Percentiles rank a stretch among this genome's conserved stretches.
Evolutionary conservation across 1,284 basidiomycete genomes (phyloP).

Genomic region (Phlebopus sp.): DNA sequence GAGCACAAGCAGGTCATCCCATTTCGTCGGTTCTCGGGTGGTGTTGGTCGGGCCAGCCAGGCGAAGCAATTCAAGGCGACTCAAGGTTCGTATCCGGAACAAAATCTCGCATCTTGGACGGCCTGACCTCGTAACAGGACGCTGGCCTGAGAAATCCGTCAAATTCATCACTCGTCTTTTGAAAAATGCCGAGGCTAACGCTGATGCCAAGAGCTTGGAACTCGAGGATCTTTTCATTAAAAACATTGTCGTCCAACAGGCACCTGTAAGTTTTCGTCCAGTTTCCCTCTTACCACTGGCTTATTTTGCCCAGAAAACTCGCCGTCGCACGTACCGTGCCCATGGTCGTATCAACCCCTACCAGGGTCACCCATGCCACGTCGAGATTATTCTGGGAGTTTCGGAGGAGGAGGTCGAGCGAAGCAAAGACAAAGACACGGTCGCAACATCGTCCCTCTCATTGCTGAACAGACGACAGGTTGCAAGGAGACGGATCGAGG

Average conservation of each 20-base stretch:
- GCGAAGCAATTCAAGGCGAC: slow-evolving; percentile 98
- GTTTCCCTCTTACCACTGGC: neutral
- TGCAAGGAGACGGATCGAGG: slow-evolving; percentile 80
- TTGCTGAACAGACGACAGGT: slow-evolving; percentile 81
- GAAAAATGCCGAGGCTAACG: slow-evolving; percentile 99
- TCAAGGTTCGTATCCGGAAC: slow-evolving; percentile 67
- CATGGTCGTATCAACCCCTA: slow-evolving; percentile 93
- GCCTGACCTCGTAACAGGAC: slow-evolving; percentile 58
- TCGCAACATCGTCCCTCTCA: slow-evolving; percentile 45
- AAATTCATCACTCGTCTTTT: slow-evolving; percentile 92
- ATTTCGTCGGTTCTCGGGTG: slow-evolving; percentile 95
- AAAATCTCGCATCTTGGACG: neutral
- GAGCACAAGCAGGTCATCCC: slow-evolving; percentile 98
- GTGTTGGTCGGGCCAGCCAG: slow-evolving; percentile 96
- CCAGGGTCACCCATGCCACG: slow-evolving; percentile 92
- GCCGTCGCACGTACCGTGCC: slow-evolving; percentile 98
- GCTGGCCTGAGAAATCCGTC: slow-evolving; percentile 99
- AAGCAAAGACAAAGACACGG: slow-evolving; percentile 76
- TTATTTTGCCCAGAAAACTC: slow-evolving; percentile 77
- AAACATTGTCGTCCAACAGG: slow-evolving; percentile 98
- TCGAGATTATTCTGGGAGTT: slow-evolving; percentile 89
- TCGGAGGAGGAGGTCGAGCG: slow-evolving; percentile 84
- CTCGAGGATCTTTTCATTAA: slow-evolving; percentile 92
- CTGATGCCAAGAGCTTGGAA: slow-evolving; percentile 95
- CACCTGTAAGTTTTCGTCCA: slow-evolving; percentile 65